These are phyloP conservation scores for Pseudonitzschia pungens DNA, from an alignment of 108 stramenopile species.

Conservation along the genomic window DNA sequence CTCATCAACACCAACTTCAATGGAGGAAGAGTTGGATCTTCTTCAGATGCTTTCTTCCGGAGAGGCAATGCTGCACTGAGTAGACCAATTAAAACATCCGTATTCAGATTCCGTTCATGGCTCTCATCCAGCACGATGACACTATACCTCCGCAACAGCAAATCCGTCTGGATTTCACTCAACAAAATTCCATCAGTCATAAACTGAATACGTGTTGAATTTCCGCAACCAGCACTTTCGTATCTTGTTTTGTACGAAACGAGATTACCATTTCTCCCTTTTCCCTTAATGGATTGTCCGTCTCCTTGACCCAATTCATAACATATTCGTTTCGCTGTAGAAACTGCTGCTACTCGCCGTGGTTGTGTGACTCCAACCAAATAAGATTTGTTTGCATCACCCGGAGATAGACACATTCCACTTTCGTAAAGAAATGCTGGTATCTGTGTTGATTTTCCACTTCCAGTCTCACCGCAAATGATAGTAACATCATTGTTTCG, in stretches of 20 bases:
- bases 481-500: slow-evolving; percentile 90
- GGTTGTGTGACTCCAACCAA: slow-evolving; percentile 92
- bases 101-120: slow-evolving; percentile 94
- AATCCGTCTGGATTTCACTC: slow-evolving; percentile 88
- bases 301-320: slow-evolving; percentile 91
- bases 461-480: slow-evolving; percentile 90
- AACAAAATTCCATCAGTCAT: slow-evolving; percentile 99
- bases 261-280: slow-evolving; percentile 55
- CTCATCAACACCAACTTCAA: slow-evolving; percentile 97
- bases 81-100: slow-evolving; percentile 96
- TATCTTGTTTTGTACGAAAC: slow-evolving; percentile 97
- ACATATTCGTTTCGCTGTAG: slow-evolving; percentile 95
- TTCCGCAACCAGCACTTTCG: slow-evolving; percentile 84
- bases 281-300: slow-evolving; percentile 59
- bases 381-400: slow-evolving; percentile 26
- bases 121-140: slow-evolving; percentile 87
- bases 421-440: slow-evolving; percentile 97
- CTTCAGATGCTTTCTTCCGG: slow-evolving; percentile 67
- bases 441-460: slow-evolving; percentile 86
- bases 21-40: slow-evolving; percentile 67
- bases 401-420: slow-evolving; percentile 62
- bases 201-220: slow-evolving; percentile 86
- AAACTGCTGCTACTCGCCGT: slow-evolving; percentile 95
- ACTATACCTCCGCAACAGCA: slow-evolving; percentile 90
- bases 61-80: slow-evolving; percentile 85